Conservation (phyloP, 352 stramenopile species). For the Thraustochytrium striatum region DNA sequence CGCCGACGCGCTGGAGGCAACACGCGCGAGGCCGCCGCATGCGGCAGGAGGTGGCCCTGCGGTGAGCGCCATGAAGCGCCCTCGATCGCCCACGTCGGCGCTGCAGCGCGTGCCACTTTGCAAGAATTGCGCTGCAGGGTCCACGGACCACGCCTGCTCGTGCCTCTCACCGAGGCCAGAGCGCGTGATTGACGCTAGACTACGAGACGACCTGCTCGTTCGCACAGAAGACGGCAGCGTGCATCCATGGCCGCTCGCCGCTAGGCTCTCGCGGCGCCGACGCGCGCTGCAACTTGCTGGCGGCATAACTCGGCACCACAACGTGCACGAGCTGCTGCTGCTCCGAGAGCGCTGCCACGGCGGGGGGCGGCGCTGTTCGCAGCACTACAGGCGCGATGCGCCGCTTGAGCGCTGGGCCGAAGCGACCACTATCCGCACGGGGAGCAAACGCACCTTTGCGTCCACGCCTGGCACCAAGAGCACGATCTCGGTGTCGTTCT, state of each 20-base stretch:
- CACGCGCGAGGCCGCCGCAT: too few species aligned
- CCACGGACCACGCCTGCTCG: background rate
- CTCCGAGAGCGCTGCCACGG: background rate
- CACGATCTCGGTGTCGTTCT: conserved; percentile 39
- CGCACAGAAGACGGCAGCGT: too few species aligned
- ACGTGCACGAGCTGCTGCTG: background rate
- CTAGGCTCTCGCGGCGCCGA: background rate
- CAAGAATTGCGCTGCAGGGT: background rate
- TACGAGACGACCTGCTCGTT: too few species aligned
- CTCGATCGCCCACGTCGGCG: conserved; percentile 14
- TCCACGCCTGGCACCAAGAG: background rate
- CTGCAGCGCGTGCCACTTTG: conserved; percentile 13
- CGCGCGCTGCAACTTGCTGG: background rate
- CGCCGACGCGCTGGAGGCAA: too few species aligned
- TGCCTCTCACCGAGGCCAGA: background rate
- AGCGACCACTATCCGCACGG: background rate
- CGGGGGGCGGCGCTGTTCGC: background rate
- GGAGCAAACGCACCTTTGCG: background rate
- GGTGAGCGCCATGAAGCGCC: conserved; percentile 16
- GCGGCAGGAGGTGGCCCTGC: too few species aligned
- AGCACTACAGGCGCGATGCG: background rate
- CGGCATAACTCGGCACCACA: background rate
- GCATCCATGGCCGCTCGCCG: background rate
- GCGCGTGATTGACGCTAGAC: too few species aligned
- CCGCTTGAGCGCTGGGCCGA: conserved; percentile 18